Evolutionary conservation across 2,329 filamentous ascomycete species (phyloP), one percentile per base, ranked within the genome.

Genomic region (Biscogniauxia sp.): DNA sequence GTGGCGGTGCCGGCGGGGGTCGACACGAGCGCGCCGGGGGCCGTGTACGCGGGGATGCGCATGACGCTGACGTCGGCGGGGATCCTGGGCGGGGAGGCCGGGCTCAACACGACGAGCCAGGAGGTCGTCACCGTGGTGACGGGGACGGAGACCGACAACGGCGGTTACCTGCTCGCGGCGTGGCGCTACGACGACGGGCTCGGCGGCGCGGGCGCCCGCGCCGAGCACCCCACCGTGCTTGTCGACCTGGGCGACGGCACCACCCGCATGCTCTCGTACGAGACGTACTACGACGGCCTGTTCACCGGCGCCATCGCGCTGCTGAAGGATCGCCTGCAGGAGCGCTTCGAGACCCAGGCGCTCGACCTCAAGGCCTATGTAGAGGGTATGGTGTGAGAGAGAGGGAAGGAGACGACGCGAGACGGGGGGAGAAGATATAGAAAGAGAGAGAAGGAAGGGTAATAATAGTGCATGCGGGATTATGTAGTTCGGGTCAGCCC

Each of bases 241-340:
- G 61, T 68, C 19, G 63, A 65, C 13, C 25, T 61, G n/a, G 68
- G 65, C 2, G 55, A 66, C 23, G 65, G 63, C 2, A 62, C 63
- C 15, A 71, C 70, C 6, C 60, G 65, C 32, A 67, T 69, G 50
- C 54, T 72, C 9, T 71, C 69, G 19, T 72, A 69, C 53, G 70
- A 71, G 60, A 71, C 69, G 19, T 72, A 69, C 51, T 72, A 71
- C 51, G 51, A 62, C 6, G 67, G 65, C 5, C 58, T 64, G 45
- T 17, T 58, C 7, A 68, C 66, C 6, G 59, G 56, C 5, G 25
- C 52, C 6, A 61, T 72, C 8, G 61, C 60, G 8, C 50, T 67
- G 9, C 45, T 68, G 9, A 58, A 60, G 32, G 53, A 56, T 2
- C 53, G 61, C 53, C 54, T 69, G 28, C 63, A 68, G 49, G 19